Percentiles rank a stretch among this genome's conserved stretches.
Conservation (phyloP, 495 filamentous ascomycete genomes). For the Pseudomonodictys pantanalensis region DNA sequence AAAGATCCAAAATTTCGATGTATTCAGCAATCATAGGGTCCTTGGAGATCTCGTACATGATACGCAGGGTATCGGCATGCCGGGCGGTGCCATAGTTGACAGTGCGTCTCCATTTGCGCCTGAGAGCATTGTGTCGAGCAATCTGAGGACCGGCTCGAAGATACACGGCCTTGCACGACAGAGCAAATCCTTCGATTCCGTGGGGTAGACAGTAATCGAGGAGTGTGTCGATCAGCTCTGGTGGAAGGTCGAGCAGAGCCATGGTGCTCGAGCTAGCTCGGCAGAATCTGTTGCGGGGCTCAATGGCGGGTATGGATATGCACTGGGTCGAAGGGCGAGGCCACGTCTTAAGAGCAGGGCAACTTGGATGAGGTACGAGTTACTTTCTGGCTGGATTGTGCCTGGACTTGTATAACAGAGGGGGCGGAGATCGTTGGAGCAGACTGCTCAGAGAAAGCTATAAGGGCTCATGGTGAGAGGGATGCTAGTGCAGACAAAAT, state of each 20-base stretch:
- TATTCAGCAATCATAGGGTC: slow-evolving; percentile 14
- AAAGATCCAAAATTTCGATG: slow-evolving; percentile 2
- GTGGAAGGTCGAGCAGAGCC: slow-evolving; percentile 19
- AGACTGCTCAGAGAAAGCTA: too few relatives aligned
- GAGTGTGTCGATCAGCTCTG: slow-evolving; percentile 16
- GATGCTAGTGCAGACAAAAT: too few relatives aligned
- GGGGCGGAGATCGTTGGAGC: too few relatives aligned
- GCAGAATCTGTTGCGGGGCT: too few relatives aligned
- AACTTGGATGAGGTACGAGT: too few relatives aligned
- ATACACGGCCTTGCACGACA: slow-evolving; percentile 14
- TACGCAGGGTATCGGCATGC: not conserved
- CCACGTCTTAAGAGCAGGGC: too few relatives aligned
- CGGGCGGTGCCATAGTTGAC: not conserved
- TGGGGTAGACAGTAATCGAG: slow-evolving; percentile 4
- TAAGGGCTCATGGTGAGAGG: too few relatives aligned
- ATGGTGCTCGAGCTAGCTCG: too few relatives aligned
- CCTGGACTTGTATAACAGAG: too few relatives aligned
- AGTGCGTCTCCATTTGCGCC: slow-evolving; percentile 3
- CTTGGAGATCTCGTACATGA: slow-evolving; percentile 1
- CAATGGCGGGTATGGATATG: too few relatives aligned
- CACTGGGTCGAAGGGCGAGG: too few relatives aligned
- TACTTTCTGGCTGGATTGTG: too few relatives aligned
- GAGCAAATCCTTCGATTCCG: slow-evolving; percentile 14
- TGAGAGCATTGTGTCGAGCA: slow-evolving; percentile 10
- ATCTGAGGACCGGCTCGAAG: slow-evolving; percentile 8